phyloP scores from a whole-genome alignment of 345 rosid genomes.

The Eucalyptus polybractea region DNA sequence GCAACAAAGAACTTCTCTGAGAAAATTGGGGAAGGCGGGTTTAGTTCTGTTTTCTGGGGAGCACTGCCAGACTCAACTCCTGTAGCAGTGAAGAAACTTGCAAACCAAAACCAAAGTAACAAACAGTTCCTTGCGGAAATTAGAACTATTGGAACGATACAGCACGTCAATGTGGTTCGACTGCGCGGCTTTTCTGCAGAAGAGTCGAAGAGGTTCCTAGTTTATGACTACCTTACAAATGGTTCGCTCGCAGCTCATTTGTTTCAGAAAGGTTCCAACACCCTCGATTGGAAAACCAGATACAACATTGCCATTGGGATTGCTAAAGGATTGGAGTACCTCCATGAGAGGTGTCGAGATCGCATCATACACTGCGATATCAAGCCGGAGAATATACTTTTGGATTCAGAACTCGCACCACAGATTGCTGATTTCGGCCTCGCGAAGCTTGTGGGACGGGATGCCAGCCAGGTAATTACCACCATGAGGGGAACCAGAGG shows the following conservation, averaged over 20 bases:
- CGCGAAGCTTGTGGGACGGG: neutral
- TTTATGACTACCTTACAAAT: slow-evolving; percentile 5
- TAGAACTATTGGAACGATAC: slow-evolving; percentile 3
- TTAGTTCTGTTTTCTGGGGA: slow-evolving; percentile 12
- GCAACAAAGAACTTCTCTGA: slow-evolving; percentile 2
- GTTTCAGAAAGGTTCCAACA: neutral
- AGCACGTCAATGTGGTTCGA: slow-evolving; percentile 7
- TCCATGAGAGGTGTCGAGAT: slow-evolving; percentile 4
- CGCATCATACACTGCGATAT: neutral
- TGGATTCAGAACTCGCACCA: neutral
- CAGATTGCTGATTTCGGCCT: neutral
- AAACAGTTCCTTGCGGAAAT: slow-evolving; percentile 12
- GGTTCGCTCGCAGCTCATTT: slow-evolving; percentile 1
- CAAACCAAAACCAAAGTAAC: neutral
- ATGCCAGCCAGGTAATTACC: neutral
- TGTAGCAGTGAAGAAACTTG: slow-evolving; percentile 14
- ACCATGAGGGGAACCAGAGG: slow-evolving; percentile 1
- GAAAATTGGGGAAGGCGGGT: slow-evolving; percentile 19
- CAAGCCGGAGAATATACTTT: slow-evolving; percentile 1
- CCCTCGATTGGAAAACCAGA: slow-evolving; percentile 3
- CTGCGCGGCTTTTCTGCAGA: slow-evolving; percentile 5
- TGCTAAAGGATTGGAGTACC: slow-evolving; percentile 8
- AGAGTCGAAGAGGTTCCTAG: slow-evolving; percentile 1
- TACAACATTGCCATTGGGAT: neutral
- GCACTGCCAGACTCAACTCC: neutral